Evolutionary conservation across 139 green algal genomes (phyloP).

Genomic region (Chlamydomonas incerta): DNA sequence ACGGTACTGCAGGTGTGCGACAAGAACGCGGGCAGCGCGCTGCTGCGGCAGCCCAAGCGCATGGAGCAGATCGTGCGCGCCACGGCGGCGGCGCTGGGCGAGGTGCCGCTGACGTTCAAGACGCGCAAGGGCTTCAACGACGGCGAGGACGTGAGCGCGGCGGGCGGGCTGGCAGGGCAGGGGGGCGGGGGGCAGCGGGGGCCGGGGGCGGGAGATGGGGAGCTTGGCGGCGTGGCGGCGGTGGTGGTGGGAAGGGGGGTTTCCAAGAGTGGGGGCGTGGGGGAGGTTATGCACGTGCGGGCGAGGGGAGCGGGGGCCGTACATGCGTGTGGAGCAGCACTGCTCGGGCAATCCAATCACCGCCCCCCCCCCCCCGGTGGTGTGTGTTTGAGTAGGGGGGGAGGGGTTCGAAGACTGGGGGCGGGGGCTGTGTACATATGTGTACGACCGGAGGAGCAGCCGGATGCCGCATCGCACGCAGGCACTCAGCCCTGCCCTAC

Average conservation of each 20-base stretch:
- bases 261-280: conserved; percentile 6
- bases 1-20: conserved; percentile 73
- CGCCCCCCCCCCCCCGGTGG: too few species aligned
- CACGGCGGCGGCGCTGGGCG: conserved; percentile 56
- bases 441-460: background rate
- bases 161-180: too few species aligned
- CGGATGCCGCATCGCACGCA: too few species aligned
- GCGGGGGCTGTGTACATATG: background rate
- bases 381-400: background rate
- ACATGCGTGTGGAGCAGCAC: too few species aligned
- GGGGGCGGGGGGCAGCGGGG: background rate
- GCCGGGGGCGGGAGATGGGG: background rate
- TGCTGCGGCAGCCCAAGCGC: conserved; percentile 80
- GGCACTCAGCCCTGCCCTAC: too few species aligned
- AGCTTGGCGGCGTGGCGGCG: too few species aligned
- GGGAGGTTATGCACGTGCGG: too few species aligned
- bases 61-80: conserved; percentile 81
- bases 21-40: conserved; percentile 81
- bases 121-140: conserved; percentile 84
- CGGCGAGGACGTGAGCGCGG: conserved; percentile 63
- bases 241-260: background rate
- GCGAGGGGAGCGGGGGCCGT: too few species aligned
- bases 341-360: too few species aligned
- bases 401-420: background rate
- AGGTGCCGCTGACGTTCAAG: conserved; percentile 92